These are phyloP conservation scores for Cudoniella acicularis DNA, from an alignment of 495 filamentous ascomycete species.

Conservation along the genomic window DNA sequence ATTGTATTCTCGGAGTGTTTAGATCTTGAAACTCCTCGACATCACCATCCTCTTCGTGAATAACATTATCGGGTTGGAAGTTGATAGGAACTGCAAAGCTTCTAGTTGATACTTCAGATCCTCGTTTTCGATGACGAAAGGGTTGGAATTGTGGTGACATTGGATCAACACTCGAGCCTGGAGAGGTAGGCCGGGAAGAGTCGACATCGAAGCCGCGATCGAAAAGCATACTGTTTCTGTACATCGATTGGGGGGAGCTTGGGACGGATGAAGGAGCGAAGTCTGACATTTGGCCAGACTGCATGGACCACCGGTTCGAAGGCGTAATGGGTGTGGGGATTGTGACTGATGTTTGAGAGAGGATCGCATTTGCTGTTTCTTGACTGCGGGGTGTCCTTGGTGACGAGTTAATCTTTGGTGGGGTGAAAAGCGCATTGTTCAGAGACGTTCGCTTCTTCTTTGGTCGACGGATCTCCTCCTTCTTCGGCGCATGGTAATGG, in stretches of 20 bases:
- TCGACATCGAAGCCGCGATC: constrained; percentile 55
- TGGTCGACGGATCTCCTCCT: constrained; percentile 59
- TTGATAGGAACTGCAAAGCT: constrained; percentile 37
- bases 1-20: constrained; percentile 5
- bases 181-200: constrained; percentile 69
- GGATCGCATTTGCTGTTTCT: constrained; percentile 42
- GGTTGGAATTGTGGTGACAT: constrained; percentile 49
- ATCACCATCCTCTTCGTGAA: constrained; percentile 27
- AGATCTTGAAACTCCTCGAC: constrained; percentile 27
- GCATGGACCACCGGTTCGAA: constrained; percentile 60
- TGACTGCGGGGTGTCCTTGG: constrained; percentile 24
- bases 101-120: constrained; percentile 50
- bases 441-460: constrained; percentile 68
- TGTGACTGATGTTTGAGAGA: constrained; percentile 61
- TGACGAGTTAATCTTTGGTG: constrained; percentile 33
- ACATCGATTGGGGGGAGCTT: constrained; percentile 74
- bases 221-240: constrained; percentile 72
- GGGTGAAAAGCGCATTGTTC: constrained; percentile 56
- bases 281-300: constrained; percentile 57
- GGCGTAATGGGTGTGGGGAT: constrained; percentile 43
- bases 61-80: constrained; percentile 20
- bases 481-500: constrained; percentile 65
- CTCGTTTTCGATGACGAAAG: constrained; percentile 44
- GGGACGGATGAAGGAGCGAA: constrained; percentile 66
- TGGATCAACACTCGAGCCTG: constrained; percentile 63